Evolutionary conservation across 768 basidiomycete genomes (phyloP), one percentile per base, ranked within the genome.

Genomic region (Podaxis sp.): DNA sequence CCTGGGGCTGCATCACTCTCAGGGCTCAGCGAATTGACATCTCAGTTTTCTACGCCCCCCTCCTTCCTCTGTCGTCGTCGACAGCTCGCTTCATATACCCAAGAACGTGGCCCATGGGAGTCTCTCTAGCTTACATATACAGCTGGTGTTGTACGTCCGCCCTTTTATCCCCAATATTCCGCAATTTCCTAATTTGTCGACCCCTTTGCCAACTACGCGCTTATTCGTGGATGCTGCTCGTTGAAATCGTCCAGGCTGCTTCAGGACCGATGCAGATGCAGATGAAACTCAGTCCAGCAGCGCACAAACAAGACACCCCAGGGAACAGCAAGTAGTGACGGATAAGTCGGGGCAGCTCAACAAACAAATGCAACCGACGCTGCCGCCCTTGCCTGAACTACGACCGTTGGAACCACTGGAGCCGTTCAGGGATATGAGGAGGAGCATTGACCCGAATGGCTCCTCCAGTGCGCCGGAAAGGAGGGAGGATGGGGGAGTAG

Each of bases 61-160:
- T 40, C 37, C 37, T 59, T 33, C 51, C 60, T 46, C 13, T 38
- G 5, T 24, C 40, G 40, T 17, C 41, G 0, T 10, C 33, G 36
- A 41, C 26, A 24, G 1, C 24, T 22, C 46, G 15, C n/a, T 51
- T 49, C 48, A 20, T 50, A 37, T 28, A 28, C 49, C 49, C 58
- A 30, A 12, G 30, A 44, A 49, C 40, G 36, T 4, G 52, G 37
- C 26, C 28, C 12, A 61, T 61, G 53, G 60, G 52, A 22, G 33
- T 54, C 28, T 54, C 52, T 41, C 46, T 61, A 12, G 38, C 58
- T 4, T 37, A 50, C 40, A 24, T 61, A 30, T 30, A 50, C 40
- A 46, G 41, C n/a, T 61, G 60, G 60, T 61, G 60, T 37, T 61
- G 60, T 61, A 54, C 37, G 60, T 60, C 26, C 13, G 20, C 30